These are phyloP conservation scores for Pistacia atlantica DNA, from an alignment of 345 rosid species.

Conservation along the genomic window DNA sequence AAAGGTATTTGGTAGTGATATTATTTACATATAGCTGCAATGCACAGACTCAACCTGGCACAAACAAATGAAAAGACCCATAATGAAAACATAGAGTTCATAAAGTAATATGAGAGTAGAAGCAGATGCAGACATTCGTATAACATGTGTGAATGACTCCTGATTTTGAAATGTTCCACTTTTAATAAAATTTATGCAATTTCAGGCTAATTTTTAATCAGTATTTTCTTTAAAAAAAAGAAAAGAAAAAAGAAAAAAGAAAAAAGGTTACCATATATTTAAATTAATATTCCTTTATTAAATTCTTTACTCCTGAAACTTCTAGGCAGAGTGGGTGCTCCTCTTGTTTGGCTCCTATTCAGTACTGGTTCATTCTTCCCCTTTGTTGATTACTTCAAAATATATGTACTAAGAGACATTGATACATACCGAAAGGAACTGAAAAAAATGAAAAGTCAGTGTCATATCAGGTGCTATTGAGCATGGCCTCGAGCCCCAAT, in stretches of 20 bases:
- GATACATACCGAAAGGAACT: neutral
- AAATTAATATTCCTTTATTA: neutral
- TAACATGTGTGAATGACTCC: neutral
- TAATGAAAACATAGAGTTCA: neutral
- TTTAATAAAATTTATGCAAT: neutral
- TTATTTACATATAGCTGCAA: neutral
- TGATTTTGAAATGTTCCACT: neutral
- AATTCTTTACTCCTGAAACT: neutral
- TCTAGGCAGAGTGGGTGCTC: neutral
- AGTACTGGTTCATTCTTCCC: neutral
- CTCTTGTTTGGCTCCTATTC: neutral
- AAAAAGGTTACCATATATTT: neutral
- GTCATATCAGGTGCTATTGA: neutral
- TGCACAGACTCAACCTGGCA: neutral
- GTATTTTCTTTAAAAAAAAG: too few relatives aligned
- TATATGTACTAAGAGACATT: neutral
- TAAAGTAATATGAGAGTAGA: too few relatives aligned
- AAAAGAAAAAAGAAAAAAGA: too few relatives aligned
- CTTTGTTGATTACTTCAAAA: too few relatives aligned
- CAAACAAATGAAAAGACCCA: too few relatives aligned
- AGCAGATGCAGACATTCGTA: neutral
- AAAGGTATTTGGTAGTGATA: neutral
- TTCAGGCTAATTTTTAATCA: too few relatives aligned
- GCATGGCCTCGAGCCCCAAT: neutral
- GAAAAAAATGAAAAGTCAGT: neutral